Conservation (phyloP, 139 green algal genomes). For the Pseudopediastrum boryanum region DNA sequence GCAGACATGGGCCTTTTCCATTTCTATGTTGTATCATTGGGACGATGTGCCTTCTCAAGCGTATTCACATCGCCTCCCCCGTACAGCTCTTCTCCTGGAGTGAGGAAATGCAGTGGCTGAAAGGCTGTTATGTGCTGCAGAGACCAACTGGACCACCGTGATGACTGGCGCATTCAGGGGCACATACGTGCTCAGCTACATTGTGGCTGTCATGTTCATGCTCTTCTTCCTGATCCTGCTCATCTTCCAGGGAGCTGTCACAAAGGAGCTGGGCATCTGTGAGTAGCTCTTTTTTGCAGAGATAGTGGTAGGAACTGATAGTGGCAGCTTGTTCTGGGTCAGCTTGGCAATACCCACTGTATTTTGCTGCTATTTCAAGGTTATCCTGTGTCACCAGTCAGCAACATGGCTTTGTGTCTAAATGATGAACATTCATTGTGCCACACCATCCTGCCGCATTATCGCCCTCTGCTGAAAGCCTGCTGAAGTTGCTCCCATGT, state of each 20-base stretch:
- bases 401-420: too few relatives aligned
- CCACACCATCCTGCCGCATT: too few relatives aligned
- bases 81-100: neutral
- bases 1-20: too few relatives aligned
- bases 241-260: slow-evolving; percentile 24
- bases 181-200: slow-evolving; percentile 31
- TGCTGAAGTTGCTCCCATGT: neutral
- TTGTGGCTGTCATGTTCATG: slow-evolving; percentile 35
- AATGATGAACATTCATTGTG: too few relatives aligned
- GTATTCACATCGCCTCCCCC: neutral
- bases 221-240: slow-evolving; percentile 40
- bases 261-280: slow-evolving; percentile 38
- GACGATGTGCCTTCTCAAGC: neutral
- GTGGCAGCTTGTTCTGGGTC: too few relatives aligned
- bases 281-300: too few relatives aligned
- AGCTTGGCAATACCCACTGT: neutral
- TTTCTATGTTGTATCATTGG: too few relatives aligned
- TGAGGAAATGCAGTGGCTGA: too few relatives aligned
- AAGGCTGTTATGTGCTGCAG: too few relatives aligned
- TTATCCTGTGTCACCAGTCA: too few relatives aligned
- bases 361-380: too few relatives aligned
- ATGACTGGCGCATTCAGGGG: slow-evolving; percentile 33
- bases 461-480: neutral
- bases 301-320: too few relatives aligned
- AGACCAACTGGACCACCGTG: slow-evolving; percentile 25